phyloP scores from a whole-genome alignment of 1,284 basidiomycete genomes.

The Cryptococcus deneoformans region DNA sequence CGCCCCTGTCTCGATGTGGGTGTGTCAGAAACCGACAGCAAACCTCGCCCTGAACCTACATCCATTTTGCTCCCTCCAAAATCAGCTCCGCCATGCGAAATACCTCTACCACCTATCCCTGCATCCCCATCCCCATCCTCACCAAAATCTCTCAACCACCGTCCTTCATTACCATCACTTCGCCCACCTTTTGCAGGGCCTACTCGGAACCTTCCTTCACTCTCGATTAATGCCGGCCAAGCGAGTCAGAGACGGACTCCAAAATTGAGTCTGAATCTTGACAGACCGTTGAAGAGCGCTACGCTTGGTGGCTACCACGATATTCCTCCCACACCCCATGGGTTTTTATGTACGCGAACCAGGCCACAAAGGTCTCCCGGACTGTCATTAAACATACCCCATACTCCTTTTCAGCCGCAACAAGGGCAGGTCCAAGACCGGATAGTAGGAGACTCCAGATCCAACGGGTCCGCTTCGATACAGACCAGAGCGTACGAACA shows the following conservation, averaged over 20 bases:
- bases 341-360: background rate
- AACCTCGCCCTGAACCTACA: background rate
- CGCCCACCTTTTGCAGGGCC: constrained; percentile 8
- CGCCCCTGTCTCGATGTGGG: too few species aligned
- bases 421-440: too few species aligned
- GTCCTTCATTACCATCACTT: constrained; percentile 30
- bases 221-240: constrained; percentile 19
- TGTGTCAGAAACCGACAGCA: background rate
- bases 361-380: constrained; percentile 12
- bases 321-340: constrained; percentile 7
- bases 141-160: constrained; percentile 13
- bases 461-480: constrained; percentile 14
- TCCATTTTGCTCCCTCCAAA: constrained; percentile 13
- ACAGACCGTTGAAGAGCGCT: constrained; percentile 23
- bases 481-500: constrained; percentile 27
- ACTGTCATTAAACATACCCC: constrained; percentile 12
- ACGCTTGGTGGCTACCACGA: constrained; percentile 19
- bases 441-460: too few species aligned
- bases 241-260: constrained; percentile 23
- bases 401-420: constrained; percentile 1
- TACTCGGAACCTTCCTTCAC: constrained; percentile 25
- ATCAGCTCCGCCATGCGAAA: constrained; percentile 15
- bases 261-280: constrained; percentile 39
- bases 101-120: constrained; percentile 13
- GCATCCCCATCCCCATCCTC: constrained; percentile 10